Base-by-base conservation (phyloP, 768 basidiomycete species). In the Psilocybe sp. region DNA sequence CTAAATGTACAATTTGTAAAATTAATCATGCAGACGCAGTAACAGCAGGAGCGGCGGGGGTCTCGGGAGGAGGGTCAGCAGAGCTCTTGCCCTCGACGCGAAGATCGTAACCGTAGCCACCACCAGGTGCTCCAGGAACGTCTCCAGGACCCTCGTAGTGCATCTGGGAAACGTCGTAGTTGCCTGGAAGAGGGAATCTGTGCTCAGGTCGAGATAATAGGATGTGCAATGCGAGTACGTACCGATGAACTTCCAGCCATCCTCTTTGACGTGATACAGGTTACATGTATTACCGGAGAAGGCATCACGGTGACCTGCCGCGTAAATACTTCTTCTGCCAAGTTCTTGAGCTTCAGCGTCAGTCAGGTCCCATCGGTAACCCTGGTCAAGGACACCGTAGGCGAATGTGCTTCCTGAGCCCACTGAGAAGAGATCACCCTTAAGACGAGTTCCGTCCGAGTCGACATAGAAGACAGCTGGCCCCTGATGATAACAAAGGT, bases 401-500 rank as follows among this genome's bases (percentile, higher is more conserved):
- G 97, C 97, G 60, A 94, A 97, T 6, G 97, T 98, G 65, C 90
- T 92, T 61, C 97, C 97, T 3, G 96, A 98, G 23, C 97, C 97
- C 33, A 99, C 97, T 5, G 94, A 97, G 76, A 99, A 99, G n/a
- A 98, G 69, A 67, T 99, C 85, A 44, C 97, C 97, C 65, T 95
- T 96, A 43, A 98, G 76, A 28, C 97, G 87, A 6, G 92, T 89
- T 39, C 97, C 97, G 59, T 98, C 97, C 4, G 91, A 94, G 69
- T 99, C 97, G 45, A 99, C 97, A 66, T 98, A 98, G 74, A 94
- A 98, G 20, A 99, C 76, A 16, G 92, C 83, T 15, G 95, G 94
- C 1, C 95, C 97, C 85, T 91, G 33, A 37, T 4, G 19, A 34
- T 42, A n/a, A 23, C 10, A 63, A 47, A 47, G 50, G 14, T 49